Base-by-base conservation (phyloP, 2,329 filamentous ascomycete species). In the Sporothrix protearum region DNA sequence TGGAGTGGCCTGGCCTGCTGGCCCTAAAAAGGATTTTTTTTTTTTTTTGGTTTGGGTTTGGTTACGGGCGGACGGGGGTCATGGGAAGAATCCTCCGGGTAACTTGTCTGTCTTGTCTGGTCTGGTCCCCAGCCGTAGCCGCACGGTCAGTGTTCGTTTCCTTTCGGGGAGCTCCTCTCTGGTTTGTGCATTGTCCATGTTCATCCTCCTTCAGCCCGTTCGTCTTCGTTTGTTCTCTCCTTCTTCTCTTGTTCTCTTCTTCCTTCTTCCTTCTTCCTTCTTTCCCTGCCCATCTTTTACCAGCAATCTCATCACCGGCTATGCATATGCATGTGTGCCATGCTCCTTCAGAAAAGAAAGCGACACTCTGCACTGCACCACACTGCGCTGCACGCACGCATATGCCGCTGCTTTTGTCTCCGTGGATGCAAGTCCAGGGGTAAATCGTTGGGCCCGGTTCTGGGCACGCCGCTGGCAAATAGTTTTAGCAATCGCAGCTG, bases 261-360 rank as follows among this genome's bases (percentile, higher is more conserved):
- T 8, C 9, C 4, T n/a, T 64, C 10, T 28, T 47, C 16, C 12
- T 28, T 19, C 12, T 22, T 16, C 12, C 33, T 36, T 67, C 28
- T 5, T 9, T 42, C 16, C 22, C 16, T 30, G 22, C 28, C 30
- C 47, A 16, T n/a, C 19, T 64, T 36, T 45, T 64, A 64, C 59
- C 36, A 59, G 19, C 16, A 25, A 64, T 64, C 59, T 25, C 59
- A 64, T 45, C 22, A 28, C 19, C 55, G 39, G 59, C 59, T 45
- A 45, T 64, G 59, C 59, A 61, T 61, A 61, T 61, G 55, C 55
- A 61, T 61, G 55, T 30, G 30, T 61, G 55, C 55, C 55, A 61
- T 39, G 39, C 33, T 22, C 19, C 14, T 12, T 19, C 42, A 47
- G 42, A 47, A 47, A 19, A 19, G 19, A 19, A 14, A 47, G 42